phyloP scores from a whole-genome alignment of 1,139 yeast genomes.

The Taiozyma onychis region DNA sequence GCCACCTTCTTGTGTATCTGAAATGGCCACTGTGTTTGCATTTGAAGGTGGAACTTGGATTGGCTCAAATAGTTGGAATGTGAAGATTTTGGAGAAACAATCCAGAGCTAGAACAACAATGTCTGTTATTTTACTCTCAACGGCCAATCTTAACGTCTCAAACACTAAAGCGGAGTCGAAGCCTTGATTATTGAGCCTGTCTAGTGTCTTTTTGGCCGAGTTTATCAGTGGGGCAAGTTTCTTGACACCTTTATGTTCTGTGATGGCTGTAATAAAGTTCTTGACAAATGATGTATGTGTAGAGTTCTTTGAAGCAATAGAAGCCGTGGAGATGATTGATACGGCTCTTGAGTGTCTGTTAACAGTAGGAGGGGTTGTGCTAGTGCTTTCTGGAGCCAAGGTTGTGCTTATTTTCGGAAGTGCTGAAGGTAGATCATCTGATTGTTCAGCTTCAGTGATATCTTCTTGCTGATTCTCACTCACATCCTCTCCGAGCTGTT shows the following conservation, averaged over 20 bases:
- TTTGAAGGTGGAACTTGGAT: constrained; percentile 36
- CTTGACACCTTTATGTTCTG: constrained; percentile 43
- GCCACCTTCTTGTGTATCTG: constrained; percentile 23
- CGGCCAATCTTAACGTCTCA: constrained; percentile 57
- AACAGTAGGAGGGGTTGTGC: constrained; percentile 2
- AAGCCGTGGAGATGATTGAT: constrained; percentile 16
- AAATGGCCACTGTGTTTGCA: constrained; percentile 25
- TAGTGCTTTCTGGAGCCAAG: not conserved
- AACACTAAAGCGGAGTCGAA: constrained; percentile 46
- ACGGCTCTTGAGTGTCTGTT: constrained; percentile 17
- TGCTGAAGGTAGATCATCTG: constrained; percentile 10
- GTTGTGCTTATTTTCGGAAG: constrained; percentile 16
- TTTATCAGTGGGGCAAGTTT: constrained; percentile 38
- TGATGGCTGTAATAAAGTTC: constrained; percentile 40
- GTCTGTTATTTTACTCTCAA: constrained; percentile 45
- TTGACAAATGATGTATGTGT: constrained; percentile 33
- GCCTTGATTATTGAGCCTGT: constrained; percentile 26
- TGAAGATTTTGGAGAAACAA: constrained; percentile 59
- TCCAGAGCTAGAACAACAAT: constrained; percentile 56
- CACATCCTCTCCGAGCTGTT: not conserved
- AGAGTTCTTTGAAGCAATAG: constrained; percentile 14
- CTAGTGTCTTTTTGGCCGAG: constrained; percentile 38
- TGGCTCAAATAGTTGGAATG: constrained; percentile 55
- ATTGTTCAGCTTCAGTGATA: constrained; percentile 2
- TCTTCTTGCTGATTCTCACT: constrained; percentile 4